A percentile compares a stretch with the other conserved stretches of the same genome.
Conservation (phyloP, 768 basidiomycete species). For the Scleroderma citrinum region DNA sequence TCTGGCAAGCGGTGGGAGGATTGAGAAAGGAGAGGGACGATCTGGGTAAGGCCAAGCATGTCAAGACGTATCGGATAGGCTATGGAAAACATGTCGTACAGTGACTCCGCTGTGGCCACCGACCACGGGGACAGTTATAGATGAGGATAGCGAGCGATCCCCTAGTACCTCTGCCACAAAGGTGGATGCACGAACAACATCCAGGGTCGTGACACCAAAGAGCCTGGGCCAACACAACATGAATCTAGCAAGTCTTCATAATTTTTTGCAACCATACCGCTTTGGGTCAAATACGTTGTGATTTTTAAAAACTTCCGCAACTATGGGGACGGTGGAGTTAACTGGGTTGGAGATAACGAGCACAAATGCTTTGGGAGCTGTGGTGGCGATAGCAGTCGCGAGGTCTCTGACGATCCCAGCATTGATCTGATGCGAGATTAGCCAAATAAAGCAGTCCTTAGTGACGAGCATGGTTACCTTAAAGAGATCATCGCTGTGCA, state of each 20-base stretch:
- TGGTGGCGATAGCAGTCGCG: conserved; percentile 80
- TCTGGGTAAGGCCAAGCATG: conserved; percentile 37
- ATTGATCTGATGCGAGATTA: conserved; percentile 65
- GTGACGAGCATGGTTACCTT: conserved; percentile 47
- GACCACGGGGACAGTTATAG: conserved; percentile 80
- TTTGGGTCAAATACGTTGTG: conserved; percentile 88
- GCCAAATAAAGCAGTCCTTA: not conserved
- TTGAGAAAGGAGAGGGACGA: conserved; percentile 91
- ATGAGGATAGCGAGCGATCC: conserved; percentile 53
- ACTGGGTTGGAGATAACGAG: conserved; percentile 99
- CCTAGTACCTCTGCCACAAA: conserved; percentile 81
- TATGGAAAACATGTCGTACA: conserved; percentile 33
- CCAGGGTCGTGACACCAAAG: conserved; percentile 97
- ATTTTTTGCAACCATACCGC: conserved; percentile 43
- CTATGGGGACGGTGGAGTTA: conserved; percentile 98
- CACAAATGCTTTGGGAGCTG: conserved; percentile 84
- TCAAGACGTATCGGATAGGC: conserved; percentile 3
- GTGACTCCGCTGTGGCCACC: conserved; percentile 95
- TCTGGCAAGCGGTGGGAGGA: conserved; percentile 72
- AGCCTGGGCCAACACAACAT: conserved; percentile 45
- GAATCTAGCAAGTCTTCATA: not conserved
- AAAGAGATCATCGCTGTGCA: conserved; percentile 84
- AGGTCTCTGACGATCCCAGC: conserved; percentile 94
- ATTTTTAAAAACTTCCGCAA: conserved; percentile 93
- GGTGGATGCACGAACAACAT: conserved; percentile 96